Evolutionary conservation across 352 stramenopile genomes (phyloP), one percentile per base, ranked within the genome.

Genomic region (Globisporangium paroecandrum): DNA sequence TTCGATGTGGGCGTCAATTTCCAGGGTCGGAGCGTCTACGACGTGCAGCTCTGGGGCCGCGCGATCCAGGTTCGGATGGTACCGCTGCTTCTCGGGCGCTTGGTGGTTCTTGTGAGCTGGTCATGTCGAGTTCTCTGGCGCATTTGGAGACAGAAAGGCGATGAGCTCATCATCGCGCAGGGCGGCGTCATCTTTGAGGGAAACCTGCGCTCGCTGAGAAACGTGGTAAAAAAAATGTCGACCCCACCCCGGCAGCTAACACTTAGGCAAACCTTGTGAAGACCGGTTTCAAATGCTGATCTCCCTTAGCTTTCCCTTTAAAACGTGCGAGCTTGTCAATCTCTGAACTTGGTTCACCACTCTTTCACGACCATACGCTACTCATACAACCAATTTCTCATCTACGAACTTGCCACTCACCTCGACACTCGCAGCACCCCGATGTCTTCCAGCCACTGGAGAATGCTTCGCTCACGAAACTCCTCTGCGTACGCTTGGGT

Each of bases 161-260:
- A 66, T 25, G 68, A 70, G 38, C 38, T 73, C 24, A 27, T 73
- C n/a, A 64, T 73, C 25, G 27, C 70, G 3, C 63, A 66, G 2
- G 68, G 68, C 54, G 25, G 38, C 10, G 56, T 68, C 0, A 12
- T n/a, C 55, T 60, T 60, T 34, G 55, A 61, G 46, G 29, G 55
- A 13, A 61, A 61, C 55, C 38, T 47, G 18, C 20, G 55, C 20
- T 47, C 55, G 4, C 20, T 61, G 27, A 46, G 20, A 61, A 43
- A 27, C 38, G 55, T 8, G 20, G 3, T 34, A 13, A 38, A 27
- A 27, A 1, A 15, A 46, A 12, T 7, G 15, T 25, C 7, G 34
- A 32, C 25, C 27, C 24, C 15, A 3, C 27, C 13, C 2, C 15
- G 4, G 54, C 7, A 20, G 27, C 7, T 25, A 13, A 13, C 12